A percentile compares a stretch with the other conserved stretches of the same genome.
Conservation (phyloP, 208 protist species). For the Angomonas deanei region DNA sequence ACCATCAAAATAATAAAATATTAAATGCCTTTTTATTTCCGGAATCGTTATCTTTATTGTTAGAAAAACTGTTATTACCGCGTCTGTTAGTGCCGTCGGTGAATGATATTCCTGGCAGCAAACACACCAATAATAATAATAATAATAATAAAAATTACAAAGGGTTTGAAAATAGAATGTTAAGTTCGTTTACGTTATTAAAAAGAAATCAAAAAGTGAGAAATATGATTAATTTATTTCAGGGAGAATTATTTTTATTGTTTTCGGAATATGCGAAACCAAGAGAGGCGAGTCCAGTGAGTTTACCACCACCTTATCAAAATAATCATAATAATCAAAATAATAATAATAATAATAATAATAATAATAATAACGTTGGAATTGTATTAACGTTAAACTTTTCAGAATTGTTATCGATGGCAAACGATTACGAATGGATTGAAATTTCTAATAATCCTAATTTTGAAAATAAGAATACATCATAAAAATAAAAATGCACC, state of each 20-base stretch:
- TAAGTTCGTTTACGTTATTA: not conserved
- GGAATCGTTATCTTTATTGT: not conserved
- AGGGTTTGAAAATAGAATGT: not conserved
- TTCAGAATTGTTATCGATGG: not conserved
- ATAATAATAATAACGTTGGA: not conserved
- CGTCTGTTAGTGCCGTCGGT: not conserved
- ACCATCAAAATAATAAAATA: not conserved
- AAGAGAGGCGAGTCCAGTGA: not conserved
- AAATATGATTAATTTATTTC: not conserved
- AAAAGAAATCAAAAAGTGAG: not conserved
- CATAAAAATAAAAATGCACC: too few relatives aligned
- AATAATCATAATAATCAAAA: not conserved
- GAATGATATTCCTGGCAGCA: constrained; percentile 1
- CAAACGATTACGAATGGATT: too few relatives aligned
- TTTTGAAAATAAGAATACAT: not conserved
- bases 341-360: constrained; percentile 1
- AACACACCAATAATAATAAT: not conserved
- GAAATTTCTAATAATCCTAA: not conserved
- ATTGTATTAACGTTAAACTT: not conserved
- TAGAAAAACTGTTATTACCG: not conserved
- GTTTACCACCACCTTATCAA: not conserved
- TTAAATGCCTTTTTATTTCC: not conserved
- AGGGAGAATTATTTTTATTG: not conserved
- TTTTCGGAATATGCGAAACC: not conserved
- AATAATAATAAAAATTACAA: constrained; percentile 2